Evolutionary conservation across 768 basidiomycete genomes (phyloP), one percentile per base, ranked within the genome.

Genomic region (Crassisporium funariophilum): DNA sequence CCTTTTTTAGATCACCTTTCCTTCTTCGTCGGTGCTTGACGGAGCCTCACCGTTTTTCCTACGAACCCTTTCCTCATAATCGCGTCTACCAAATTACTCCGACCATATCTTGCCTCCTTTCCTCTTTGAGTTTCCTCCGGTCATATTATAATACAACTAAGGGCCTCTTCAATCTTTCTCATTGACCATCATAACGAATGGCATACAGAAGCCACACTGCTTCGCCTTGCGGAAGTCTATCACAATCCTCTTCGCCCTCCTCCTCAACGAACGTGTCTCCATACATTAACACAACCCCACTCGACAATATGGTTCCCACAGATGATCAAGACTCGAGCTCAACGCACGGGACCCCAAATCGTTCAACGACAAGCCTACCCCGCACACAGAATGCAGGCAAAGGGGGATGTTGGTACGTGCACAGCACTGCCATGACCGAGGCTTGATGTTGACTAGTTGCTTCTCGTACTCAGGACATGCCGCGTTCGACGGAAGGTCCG

Each of bases 401-500:
- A 66, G 87, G 87, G 53, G 88, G 88, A 35, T 89, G 88, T 69
- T 90, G 88, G 88, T 88, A 62, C 60, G 86, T 75, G 10, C 39
- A 35, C 19, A 19, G n/a, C 9, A 21, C 4, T 24, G 48, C 29
- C 36, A 23, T 34, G 44, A 47, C 19, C 35, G 31, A 41, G 34
- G 51, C 40, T 31, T 33, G 33, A 35, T 20, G 29, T 41, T 45
- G 37, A 40, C 40, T 48, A 37, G 52, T 49, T 49, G 35, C 48
- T 46, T 49, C 43, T 45, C 43, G 53, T 47, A 49, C 41, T 22
- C 47, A 91, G 89, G 89, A 91, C 89, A 41, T 91, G 89, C 67
- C 81, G 89, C 21, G 69, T 91, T 35, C 81, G 89, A 52, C 77
- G 89, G 71, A 91, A 91, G 75, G 88, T 90, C 57, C 51, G 76